These are phyloP conservation scores for Beauveria asiatica DNA, from an alignment of 2,329 filamentous ascomycete species.

Conservation along the genomic window DNA sequence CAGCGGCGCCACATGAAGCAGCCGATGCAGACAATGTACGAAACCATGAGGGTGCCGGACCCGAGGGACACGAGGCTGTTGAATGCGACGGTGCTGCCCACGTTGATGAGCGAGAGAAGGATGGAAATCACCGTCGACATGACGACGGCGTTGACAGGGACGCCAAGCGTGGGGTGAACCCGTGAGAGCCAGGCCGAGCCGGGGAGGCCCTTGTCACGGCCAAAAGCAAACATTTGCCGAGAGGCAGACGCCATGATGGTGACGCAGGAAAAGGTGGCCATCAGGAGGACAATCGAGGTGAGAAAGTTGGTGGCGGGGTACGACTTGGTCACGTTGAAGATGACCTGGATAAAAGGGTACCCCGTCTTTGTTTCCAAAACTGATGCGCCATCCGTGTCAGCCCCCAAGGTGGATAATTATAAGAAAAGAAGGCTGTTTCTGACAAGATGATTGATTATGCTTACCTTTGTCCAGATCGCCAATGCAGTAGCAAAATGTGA, in stretches of 20 bases:
- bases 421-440: background rate
- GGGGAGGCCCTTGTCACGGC: conserved; percentile 39
- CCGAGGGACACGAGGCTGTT: conserved; percentile 44
- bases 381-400: background rate
- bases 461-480: conserved; percentile 20
- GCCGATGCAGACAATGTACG: conserved; percentile 41
- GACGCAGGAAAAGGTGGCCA: conserved; percentile 15
- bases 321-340: conserved; percentile 16
- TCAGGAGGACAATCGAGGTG: conserved; percentile 17
- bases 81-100: conserved; percentile 41
- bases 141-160: conserved; percentile 52
- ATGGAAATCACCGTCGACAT: conserved; percentile 34
- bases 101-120: conserved; percentile 40
- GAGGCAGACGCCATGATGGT: conserved; percentile 19
- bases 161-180: conserved; percentile 47
- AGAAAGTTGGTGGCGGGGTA: conserved; percentile 12
- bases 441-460: background rate
- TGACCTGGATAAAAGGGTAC: conserved; percentile 20
- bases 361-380: conserved; percentile 14
- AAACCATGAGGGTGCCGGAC: conserved; percentile 39
- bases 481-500: conserved; percentile 26
- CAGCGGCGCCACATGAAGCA: conserved; percentile 30
- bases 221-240: conserved; percentile 21
- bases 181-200: conserved; percentile 46
- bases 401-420: background rate